Evolutionary conservation across 768 basidiomycete species (phyloP), one percentile per base, ranked within the genome.

Genomic region (Boletus rufocinnamomeus): DNA sequence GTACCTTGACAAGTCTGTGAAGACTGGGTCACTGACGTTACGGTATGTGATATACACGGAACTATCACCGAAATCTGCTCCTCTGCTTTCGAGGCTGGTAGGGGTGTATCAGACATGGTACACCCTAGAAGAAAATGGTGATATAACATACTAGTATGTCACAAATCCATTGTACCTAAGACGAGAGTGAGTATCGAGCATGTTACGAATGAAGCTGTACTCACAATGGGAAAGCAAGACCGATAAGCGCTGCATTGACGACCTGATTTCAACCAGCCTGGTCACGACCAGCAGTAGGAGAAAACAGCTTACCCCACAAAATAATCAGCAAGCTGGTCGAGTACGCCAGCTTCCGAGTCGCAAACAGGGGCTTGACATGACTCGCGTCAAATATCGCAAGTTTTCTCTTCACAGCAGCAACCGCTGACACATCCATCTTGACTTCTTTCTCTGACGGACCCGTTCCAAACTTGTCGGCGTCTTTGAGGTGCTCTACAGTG

Each of bases 21-120:
- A 19, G 25, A 48, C 2, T 6, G 9, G n/a, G 16, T 17, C 1
- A 59, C 66, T 41, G 63, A 86, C 86, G 57, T 91, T 91, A 21
- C 89, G 83, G 63, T 91, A 91, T 1, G 88, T 88, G 63, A 85
- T 86, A 63, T 88, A 83, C 4, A 84, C 70, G 5, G 86, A 87
- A 0, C 84, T 80, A 57, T 89, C 88, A 2, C 88, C 88, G 52
- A 89, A 88, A 51, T 83, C 71, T 0, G 86, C 83, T 9, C 89
- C 89, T 45, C 86, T 79, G n/a, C 75, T 85, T 21, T 80, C 72
- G 32, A 90, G 80, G 67, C 87, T 88, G 52, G 51, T 59, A 54
- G 49, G 52, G 46, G 57, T 6, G n/a, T 34, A 7, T 34, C 7
- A 58, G 54, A 6, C 14, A 35, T 9, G 2, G 21, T 19, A 35